These are phyloP conservation scores for Pseudozyma sp. DNA, from an alignment of 1,284 basidiomycete genomes.

Conservation along the genomic window DNA sequence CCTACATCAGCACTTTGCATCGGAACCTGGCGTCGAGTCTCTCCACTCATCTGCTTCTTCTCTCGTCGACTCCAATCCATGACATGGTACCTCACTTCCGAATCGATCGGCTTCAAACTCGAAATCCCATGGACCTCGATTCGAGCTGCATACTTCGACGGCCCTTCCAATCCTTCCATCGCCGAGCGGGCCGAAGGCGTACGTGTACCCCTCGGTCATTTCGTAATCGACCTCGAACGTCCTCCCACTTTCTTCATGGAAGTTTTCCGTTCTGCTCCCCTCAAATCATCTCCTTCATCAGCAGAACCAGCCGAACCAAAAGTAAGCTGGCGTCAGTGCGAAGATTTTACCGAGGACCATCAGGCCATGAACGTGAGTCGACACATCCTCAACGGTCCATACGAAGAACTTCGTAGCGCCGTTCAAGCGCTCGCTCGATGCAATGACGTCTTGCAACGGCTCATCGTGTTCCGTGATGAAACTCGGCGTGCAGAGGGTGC, in stretches of 20 bases:
- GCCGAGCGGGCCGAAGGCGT: constrained; percentile 56
- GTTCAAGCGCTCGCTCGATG: constrained; percentile 35
- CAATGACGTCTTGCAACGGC: constrained; percentile 32
- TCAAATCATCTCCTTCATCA: constrained; percentile 18
- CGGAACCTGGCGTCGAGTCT: constrained; percentile 59
- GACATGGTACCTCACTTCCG: constrained; percentile 57
- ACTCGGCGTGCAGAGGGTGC: constrained; percentile 20
- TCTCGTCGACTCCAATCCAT: constrained; percentile 52
- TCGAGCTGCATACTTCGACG: constrained; percentile 39
- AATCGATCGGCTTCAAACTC: constrained; percentile 63
- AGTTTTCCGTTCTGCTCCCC: constrained; percentile 49
- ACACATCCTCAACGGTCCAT: constrained; percentile 59
- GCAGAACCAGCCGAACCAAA: constrained; percentile 21
- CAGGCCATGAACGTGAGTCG: constrained; percentile 51
- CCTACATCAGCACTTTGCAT: constrained; percentile 54
- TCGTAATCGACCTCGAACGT: constrained; percentile 52
- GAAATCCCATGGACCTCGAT: constrained; percentile 57
- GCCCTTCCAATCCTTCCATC: constrained; percentile 28
- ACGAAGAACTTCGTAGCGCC: constrained; percentile 50
- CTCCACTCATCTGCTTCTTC: constrained; percentile 61
- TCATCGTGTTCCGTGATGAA: constrained; percentile 38
- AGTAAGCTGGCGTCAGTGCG: constrained; percentile 61
- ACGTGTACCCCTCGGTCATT: constrained; percentile 42
- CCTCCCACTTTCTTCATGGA: constrained; percentile 65
- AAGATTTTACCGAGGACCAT: constrained; percentile 61